Base-by-base conservation (phyloP, 179 eudicot species). In the Heliamphora pulchella region DNA sequence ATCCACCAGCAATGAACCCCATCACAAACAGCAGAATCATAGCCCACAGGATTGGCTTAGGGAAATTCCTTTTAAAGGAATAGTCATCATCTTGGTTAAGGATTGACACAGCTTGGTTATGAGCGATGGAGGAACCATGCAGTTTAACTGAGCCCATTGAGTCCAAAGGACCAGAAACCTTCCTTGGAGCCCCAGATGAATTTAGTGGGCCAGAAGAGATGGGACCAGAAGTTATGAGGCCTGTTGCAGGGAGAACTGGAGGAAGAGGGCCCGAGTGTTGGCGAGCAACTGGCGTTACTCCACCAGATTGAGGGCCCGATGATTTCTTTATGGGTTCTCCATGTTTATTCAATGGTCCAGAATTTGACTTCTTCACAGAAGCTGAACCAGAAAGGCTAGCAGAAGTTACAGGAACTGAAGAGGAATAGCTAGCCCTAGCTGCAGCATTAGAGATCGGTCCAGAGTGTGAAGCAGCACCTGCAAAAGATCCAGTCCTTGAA, bases 1-100 rank as follows among this genome's bases (percentile, higher is more conserved):
- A 96, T 59, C 92, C 98, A 76, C 98, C 99, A 77, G 99, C 98
- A 84, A 96, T 92, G 79, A 96, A 94, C 44, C 99, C 99, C 99
- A 96, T 94, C 81, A 94, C 91, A 82, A 96, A 96, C 62, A 96
- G 86, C 86, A 96, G 83, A 84, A 89, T 83, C 88, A 96, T 89
- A 5, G 91, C 91, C 97, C 97, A 96, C 64, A 96, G 84, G 54
- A 94, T 88, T 73, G 88, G 87, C 84, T 88, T 92, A 8, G 99
- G 99, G 80, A 96, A 88, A 86, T 88, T 94, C 89, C 85, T 91
- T 75, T 84, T 89, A 82, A 96, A 92, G 51, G 96, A 92, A 84
- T 92, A 89, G 54, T 89, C 93, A 80, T 87, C 93, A 74, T 87
- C 92, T 61, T 88, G 89, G 82, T 86, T 89, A 64, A 95, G 89